Evolutionary conservation across 768 basidiomycete species (phyloP).

Genomic region (Termitomyces sp.): DNA sequence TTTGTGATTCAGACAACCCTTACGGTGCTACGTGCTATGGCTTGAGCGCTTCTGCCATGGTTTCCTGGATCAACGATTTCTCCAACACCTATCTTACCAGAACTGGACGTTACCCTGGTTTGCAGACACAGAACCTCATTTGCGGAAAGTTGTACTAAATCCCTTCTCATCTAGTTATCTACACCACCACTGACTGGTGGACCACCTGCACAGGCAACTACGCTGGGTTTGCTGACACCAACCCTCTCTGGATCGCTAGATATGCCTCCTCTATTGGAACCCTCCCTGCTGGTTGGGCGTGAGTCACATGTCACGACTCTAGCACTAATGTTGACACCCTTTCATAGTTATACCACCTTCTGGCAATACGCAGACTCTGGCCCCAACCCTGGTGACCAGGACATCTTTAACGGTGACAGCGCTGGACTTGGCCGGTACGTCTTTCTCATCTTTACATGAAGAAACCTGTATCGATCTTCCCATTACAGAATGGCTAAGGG

Average conservation of each 20-base stretch:
- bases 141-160: not conserved
- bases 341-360: slow-evolving; percentile 45
- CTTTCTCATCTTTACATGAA: no score
- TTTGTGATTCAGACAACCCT: slow-evolving; percentile 58
- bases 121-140: slow-evolving; percentile 1
- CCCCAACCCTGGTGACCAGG: slow-evolving; percentile 54
- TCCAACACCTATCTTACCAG: slow-evolving; percentile 51
- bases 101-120: slow-evolving; percentile 45
- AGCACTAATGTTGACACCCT: not conserved
- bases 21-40: slow-evolving; percentile 52
- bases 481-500: slow-evolving; percentile 9
- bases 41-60: slow-evolving; percentile 50
- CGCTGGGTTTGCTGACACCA: slow-evolving; percentile 42
- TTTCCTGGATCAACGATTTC: slow-evolving; percentile 61
- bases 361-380: slow-evolving; percentile 61
- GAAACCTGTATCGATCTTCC: not conserved
- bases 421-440: slow-evolving; percentile 37
- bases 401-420: slow-evolving; percentile 52
- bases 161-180: slow-evolving; percentile 40
- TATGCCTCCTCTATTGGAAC: slow-evolving; percentile 47
- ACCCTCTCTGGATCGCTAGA: slow-evolving; percentile 61
- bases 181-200: slow-evolving; percentile 70
- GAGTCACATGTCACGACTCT: slow-evolving; percentile 10
- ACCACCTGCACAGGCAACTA: slow-evolving; percentile 60
- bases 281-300: slow-evolving; percentile 59